Conservation (phyloP, 2,329 filamentous ascomycete species). For the Phaeosphaeriaceae sp. region DNA sequence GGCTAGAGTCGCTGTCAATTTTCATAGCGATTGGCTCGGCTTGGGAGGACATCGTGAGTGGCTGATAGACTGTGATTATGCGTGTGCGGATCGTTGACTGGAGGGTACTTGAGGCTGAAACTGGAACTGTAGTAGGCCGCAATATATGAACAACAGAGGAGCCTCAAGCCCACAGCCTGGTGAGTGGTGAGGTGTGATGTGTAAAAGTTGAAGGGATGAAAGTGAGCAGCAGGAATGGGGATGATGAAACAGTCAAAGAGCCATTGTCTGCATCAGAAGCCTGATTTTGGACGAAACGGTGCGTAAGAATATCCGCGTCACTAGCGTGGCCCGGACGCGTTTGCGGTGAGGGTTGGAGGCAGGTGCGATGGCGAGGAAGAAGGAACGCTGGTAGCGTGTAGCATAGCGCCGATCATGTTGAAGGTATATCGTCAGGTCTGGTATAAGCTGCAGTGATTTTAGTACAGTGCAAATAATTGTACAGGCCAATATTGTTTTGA, state of each 20-base stretch:
- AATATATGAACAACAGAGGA: background rate
- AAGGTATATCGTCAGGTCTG: too few relatives aligned
- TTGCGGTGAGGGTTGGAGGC: background rate
- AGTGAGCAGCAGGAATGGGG: background rate
- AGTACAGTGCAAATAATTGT: too few relatives aligned
- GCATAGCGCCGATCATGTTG: too few relatives aligned
- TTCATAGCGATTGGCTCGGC: background rate
- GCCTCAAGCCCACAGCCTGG: background rate
- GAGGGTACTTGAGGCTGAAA: background rate
- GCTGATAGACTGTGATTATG: background rate
- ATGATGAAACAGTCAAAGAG: background rate
- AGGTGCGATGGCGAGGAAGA: background rate
- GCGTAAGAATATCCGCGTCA: background rate
- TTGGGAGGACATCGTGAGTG: background rate
- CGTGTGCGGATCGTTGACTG: background rate
- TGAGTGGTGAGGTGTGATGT: background rate
- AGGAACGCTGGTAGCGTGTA: background rate
- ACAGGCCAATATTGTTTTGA: too few relatives aligned
- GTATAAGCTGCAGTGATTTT: too few relatives aligned
- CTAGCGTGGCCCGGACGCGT: background rate
- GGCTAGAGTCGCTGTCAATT: constrained; percentile 1
- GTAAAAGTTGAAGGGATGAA: background rate
- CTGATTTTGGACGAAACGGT: background rate
- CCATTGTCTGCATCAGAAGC: background rate
- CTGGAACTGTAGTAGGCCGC: background rate